Conservation (phyloP, 139 green algal species). For the Volvox reticuliferus region DNA sequence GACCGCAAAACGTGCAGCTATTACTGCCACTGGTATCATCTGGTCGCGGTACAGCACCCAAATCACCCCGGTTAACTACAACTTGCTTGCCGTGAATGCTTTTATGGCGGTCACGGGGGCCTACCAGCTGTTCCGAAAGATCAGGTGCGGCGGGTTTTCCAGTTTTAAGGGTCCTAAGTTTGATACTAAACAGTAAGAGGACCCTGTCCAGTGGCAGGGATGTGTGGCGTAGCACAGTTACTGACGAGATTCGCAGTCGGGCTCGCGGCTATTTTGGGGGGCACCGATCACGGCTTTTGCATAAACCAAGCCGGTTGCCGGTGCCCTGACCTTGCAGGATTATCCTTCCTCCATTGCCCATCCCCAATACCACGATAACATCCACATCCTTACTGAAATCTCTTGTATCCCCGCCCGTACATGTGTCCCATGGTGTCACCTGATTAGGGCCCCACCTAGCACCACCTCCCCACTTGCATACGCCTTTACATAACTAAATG, state of each 20-base stretch:
- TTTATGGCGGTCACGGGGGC: slow-evolving; percentile 89
- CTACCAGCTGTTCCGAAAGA: slow-evolving; percentile 89
- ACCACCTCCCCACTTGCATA: background rate
- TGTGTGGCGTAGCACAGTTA: too few relatives aligned
- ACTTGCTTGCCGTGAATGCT: slow-evolving; percentile 90
- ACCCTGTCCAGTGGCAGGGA: too few relatives aligned
- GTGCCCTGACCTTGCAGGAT: background rate
- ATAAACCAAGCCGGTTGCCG: background rate
- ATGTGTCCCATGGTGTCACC: background rate
- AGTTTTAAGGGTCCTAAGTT: too few relatives aligned
- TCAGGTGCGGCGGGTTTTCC: slow-evolving; percentile 28
- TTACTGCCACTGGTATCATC: slow-evolving; percentile 93
- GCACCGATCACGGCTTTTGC: background rate
- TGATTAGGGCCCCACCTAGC: background rate
- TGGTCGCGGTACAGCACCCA: slow-evolving; percentile 92
- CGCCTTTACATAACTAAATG: background rate
- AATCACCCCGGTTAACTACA: slow-evolving; percentile 90
- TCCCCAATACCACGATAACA: background rate
- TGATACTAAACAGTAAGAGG: too few relatives aligned
- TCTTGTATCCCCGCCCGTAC: too few relatives aligned
- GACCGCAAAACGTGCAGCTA: slow-evolving; percentile 54
- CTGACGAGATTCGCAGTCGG: too few relatives aligned
- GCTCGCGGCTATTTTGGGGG: too few relatives aligned
- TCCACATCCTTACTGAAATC: background rate
- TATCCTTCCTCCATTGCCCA: too few relatives aligned